Conservation (phyloP, 2,329 filamentous ascomycete species). For the Fusarium continuum region DNA sequence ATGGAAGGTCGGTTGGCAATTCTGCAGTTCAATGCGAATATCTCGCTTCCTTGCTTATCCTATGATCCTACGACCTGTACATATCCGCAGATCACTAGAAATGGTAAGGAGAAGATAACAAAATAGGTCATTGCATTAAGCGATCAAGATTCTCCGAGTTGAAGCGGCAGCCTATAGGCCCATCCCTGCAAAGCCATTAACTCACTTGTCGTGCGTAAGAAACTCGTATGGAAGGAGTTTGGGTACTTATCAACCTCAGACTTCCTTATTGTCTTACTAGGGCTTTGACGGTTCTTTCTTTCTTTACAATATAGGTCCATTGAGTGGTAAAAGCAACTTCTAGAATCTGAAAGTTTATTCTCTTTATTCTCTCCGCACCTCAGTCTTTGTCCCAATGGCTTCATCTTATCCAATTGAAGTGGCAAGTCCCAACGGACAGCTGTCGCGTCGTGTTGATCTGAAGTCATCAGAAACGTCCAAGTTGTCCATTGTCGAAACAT, state of each 20-base stretch:
- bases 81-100: no score
- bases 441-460: not conserved
- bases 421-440: constrained; percentile 1
- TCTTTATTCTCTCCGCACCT: not conserved
- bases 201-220: no score
- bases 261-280: not conserved
- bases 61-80: no score
- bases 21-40: not conserved
- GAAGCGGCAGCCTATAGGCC: no score
- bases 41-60: not conserved
- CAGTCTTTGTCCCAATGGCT: not conserved
- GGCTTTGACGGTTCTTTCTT: not conserved
- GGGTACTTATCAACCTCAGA: no score
- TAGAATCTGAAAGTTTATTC: not conserved
- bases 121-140: not conserved
- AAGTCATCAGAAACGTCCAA: constrained; percentile 1
- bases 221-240: no score
- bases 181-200: no score
- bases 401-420: not conserved
- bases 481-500: constrained; percentile 16
- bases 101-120: no score
- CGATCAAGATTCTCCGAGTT: not conserved
- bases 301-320: not conserved
- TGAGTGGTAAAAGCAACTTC: not conserved
- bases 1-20: constrained; percentile 15